Base-by-base conservation (phyloP, 208 protist genomes). In the Novymonas esmeraldas region DNA sequence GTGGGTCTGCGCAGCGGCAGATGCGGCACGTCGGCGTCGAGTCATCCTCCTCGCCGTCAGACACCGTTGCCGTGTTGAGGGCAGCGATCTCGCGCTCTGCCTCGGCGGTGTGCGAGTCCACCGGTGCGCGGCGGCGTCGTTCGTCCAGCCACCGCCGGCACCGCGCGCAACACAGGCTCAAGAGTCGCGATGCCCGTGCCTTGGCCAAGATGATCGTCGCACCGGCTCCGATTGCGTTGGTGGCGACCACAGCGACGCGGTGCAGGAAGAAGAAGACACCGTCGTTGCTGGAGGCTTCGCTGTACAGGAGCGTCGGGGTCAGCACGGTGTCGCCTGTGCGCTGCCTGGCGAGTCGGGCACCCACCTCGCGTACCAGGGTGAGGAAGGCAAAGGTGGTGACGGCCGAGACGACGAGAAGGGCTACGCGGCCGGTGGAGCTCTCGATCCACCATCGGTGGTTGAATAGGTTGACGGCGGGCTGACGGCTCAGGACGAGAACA, bases 391-490 rank as follows among this genome's bases (percentile, higher is more conserved):
- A 69, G 4, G 61, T 52, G 9, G 31, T 31, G 10, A 68, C 28
- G 16, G 38, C 5, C 31, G 44, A 45, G 20, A 49, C 39, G n/a
- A 61, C 22, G 22, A 75, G 60, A 24, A 75, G 60, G 16, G 52
- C 42, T n/a, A 69, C 44, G 34, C 69, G 61, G 28, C 69, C 69
- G n/a, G 31, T 28, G 2, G 64, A 52, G 22, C 45, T 38, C 39
- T 75, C 69, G n/a, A 64, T 38, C 69, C 69, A 75, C 69, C 69
- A 75, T 29, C 69, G 61, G 41, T 45, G 31, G 55, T 75, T 42
- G 24, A 75, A 61, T 6, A 33, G 61, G 54, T 75, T 67, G 28
- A 39, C 16, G 10, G 61, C 10, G 29, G 69, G 69, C 18, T 44
- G 41, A 34, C 61, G 52, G 31, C 5, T 64, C n/a, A 75, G 55